Evolutionary conservation across 306 rosid genomes (phyloP).

Genomic region (Ochetophila trinervis): DNA sequence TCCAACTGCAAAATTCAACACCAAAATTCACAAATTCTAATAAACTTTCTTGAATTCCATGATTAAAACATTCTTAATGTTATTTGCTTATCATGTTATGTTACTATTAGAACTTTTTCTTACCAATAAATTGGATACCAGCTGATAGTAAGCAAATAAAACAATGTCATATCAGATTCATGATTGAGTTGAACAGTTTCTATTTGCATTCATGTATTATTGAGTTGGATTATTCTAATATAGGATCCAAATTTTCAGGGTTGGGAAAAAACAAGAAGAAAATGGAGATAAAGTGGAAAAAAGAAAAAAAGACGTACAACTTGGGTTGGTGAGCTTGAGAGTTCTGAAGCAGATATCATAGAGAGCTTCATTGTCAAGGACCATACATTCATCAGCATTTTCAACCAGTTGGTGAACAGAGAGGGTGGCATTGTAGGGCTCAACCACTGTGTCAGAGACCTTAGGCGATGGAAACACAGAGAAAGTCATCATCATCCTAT

Average conservation of each 20-base stretch:
- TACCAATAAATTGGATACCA: no score
- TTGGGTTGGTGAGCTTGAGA: conserved; percentile 89
- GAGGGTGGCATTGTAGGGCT: conserved; percentile 88
- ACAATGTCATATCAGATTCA: no score
- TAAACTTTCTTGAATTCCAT: no score
- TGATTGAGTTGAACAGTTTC: no score
- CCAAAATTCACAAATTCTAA: not conserved
- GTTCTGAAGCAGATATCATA: conserved; percentile 89
- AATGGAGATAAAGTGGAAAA: not conserved
- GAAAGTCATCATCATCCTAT: conserved; percentile 91
- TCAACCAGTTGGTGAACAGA: conserved; percentile 86
- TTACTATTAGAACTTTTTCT: no score
- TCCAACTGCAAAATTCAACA: conserved; percentile 48
- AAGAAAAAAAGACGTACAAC: conserved; percentile 47
- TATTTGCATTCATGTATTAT: no score
- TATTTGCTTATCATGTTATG: no score
- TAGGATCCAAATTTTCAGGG: no score
- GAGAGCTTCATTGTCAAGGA: conserved; percentile 84
- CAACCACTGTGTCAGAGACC: conserved; percentile 92
- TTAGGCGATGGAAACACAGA: conserved; percentile 82
- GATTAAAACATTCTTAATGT: no score
- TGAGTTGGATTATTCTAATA: no score
- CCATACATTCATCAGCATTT: conserved; percentile 93
- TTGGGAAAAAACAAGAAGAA: no score
- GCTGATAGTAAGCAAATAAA: no score